phyloP scores from a whole-genome alignment of 495 filamentous ascomycete species.

The Sabuloglossum arenarium region DNA sequence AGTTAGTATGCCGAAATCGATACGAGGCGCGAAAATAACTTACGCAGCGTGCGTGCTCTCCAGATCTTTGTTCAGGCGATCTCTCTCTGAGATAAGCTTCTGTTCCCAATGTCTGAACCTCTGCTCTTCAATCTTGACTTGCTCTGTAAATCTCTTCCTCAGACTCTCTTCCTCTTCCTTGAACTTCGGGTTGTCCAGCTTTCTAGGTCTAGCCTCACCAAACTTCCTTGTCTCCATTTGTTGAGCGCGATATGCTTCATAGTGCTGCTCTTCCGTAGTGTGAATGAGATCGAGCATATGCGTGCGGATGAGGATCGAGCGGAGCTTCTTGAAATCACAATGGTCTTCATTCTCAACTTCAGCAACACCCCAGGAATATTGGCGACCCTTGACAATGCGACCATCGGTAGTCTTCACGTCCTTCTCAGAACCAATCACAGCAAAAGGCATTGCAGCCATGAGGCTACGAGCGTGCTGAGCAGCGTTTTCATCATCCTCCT shows the following conservation, averaged over 20 bases:
- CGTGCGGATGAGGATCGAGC: slow-evolving; percentile 96
- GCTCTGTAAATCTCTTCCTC: slow-evolving; percentile 96
- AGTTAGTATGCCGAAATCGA: slow-evolving; percentile 13
- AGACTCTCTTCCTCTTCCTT: slow-evolving; percentile 98
- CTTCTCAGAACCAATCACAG: slow-evolving; percentile 97
- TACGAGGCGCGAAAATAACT: slow-evolving; percentile 11
- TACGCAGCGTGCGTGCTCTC: slow-evolving; percentile 90
- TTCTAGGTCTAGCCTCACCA: slow-evolving; percentile 86
- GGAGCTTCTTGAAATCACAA: slow-evolving; percentile 99
- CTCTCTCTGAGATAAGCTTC: slow-evolving; percentile 94
- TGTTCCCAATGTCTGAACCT: slow-evolving; percentile 99
- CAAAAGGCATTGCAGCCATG: slow-evolving; percentile 94
- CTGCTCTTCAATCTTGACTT: slow-evolving; percentile 98
- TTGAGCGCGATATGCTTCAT: slow-evolving; percentile 94
- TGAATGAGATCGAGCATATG: slow-evolving; percentile 99
- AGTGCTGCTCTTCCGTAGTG: slow-evolving; percentile 96
- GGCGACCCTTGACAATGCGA: slow-evolving; percentile 92
- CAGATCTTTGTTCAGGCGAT: slow-evolving; percentile 97
- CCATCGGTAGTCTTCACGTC: slow-evolving; percentile 92
- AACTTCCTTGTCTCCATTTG: slow-evolving; percentile 99
- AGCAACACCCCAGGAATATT: slow-evolving; percentile 97
- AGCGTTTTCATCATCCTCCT: slow-evolving; percentile 94
- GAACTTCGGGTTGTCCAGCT: slow-evolving; percentile 99
- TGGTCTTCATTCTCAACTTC: slow-evolving; percentile 99
- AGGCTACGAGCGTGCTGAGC: slow-evolving; percentile 82